Evolutionary conservation across 2,329 filamentous ascomycete genomes (phyloP).

Genomic region (Trichoderma sp.): DNA sequence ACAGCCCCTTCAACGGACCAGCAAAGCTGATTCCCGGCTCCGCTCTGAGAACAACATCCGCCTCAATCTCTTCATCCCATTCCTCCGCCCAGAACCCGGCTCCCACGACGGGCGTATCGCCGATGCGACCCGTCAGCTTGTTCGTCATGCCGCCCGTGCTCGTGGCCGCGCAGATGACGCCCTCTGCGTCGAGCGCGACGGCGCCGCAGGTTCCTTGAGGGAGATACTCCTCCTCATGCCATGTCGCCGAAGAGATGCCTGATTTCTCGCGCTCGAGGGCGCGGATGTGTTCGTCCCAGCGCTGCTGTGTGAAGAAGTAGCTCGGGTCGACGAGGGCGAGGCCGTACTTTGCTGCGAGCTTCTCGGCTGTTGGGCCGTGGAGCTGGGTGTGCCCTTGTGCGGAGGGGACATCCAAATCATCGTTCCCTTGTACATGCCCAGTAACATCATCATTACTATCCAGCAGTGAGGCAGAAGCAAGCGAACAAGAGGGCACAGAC

Average conservation of each 20-base stretch:
- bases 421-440: not conserved
- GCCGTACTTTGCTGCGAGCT: constrained; percentile 67
- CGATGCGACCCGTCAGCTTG: constrained; percentile 81
- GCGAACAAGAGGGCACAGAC: constrained; percentile 5
- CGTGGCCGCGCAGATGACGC: constrained; percentile 69
- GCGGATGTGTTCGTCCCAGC: constrained; percentile 76
- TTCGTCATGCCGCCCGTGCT: constrained; percentile 82
- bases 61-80: constrained; percentile 59
- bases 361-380: constrained; percentile 68
- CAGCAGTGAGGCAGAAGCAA: no score
- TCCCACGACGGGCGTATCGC: constrained; percentile 81
- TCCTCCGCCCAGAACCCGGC: constrained; percentile 91
- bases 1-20: constrained; percentile 49
- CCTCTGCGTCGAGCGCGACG: constrained; percentile 76
- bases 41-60: not conserved
- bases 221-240: constrained; percentile 66
- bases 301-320: constrained; percentile 78
- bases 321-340: constrained; percentile 67
- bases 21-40: constrained; percentile 33
- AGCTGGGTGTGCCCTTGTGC: constrained; percentile 72
- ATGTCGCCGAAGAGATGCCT: constrained; percentile 48
- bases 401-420: constrained; percentile 50
- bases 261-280: constrained; percentile 56
- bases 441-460: constrained; percentile 30
- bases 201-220: constrained; percentile 85